Base-by-base conservation (phyloP, 768 basidiomycete genomes). In the Naganishia antarctica region DNA sequence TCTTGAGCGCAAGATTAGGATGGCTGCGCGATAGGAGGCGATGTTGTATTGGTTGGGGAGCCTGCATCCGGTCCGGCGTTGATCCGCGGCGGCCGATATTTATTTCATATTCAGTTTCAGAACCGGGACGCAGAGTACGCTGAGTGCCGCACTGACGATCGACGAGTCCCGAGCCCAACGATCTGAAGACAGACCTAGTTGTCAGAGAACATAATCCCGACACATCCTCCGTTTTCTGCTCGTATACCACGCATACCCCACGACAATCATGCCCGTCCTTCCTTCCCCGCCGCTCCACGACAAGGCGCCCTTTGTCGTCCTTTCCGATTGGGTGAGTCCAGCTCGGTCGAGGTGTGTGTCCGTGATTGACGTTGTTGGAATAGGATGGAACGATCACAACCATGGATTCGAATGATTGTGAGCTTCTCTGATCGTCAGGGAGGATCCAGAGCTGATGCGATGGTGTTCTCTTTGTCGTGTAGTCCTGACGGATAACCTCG, bases 351-450 rank as follows among this genome's bases (percentile, higher is more conserved):
- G n/a, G n/a, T n/a, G n/a, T n/a, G n/a, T n/a, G n/a, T n/a, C n/a
- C n/a, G n/a, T n/a, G n/a, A n/a, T n/a, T n/a, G n/a, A n/a, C n/a
- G n/a, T n/a, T n/a, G n/a, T n/a, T n/a, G n/a, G 12, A 3, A n/a
- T 40, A 78, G 78, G 79, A 80, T 59, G 80, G 79, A 71, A 97
- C 92, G 15, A 94, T 97, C 79, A 94, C 92, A 3, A 91, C 84
- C 43, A 84, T 83, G 72, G 92, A 97, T 75, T 91, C 89, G 7
- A 97, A 97, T 76, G 92, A 96, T 71, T 91, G 88, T 91, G 74
- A 67, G 85, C 21, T 18, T 8, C 32, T n/a, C n/a, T n/a, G n/a
- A n/a, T n/a, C n/a, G n/a, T n/a, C n/a, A n/a, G n/a, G n/a, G n/a
- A n/a, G n/a, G n/a, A 25, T n/a, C 2, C 4, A 48, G 9, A 8